phyloP scores from a whole-genome alignment of 805 yeast genomes.

The Lachancea waltii region DNA sequence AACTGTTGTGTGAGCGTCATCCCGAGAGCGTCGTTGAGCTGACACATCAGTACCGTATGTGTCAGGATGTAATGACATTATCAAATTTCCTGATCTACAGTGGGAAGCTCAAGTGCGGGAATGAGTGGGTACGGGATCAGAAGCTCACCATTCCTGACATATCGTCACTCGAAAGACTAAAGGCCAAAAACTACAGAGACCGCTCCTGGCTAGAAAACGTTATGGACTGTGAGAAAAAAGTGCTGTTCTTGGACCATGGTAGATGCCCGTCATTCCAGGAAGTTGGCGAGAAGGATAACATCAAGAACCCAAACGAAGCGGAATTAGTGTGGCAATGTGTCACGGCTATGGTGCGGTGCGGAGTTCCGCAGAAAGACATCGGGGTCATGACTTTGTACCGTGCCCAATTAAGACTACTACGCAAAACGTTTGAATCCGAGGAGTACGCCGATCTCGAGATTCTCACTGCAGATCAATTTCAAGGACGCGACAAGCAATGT shows the following conservation, averaged over 20 bases:
- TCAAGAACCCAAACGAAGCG: slow-evolving; percentile 71
- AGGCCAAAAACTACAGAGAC: neutral
- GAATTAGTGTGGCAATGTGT: slow-evolving; percentile 56
- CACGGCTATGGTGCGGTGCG: slow-evolving; percentile 49
- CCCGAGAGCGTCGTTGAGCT: slow-evolving; percentile 74
- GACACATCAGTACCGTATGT: slow-evolving; percentile 87
- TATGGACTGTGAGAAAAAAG: slow-evolving; percentile 50
- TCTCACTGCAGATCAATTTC: slow-evolving; percentile 91
- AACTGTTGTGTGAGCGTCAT: slow-evolving; percentile 59
- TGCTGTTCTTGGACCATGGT: slow-evolving; percentile 79
- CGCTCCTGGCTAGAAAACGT: slow-evolving; percentile 61
- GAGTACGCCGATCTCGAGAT: slow-evolving; percentile 51
- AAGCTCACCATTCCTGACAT: slow-evolving; percentile 43
- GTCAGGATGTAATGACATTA: slow-evolving; percentile 75
- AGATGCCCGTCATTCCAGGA: slow-evolving; percentile 45
- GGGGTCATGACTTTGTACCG: slow-evolving; percentile 90
- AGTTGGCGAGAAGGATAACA: slow-evolving; percentile 51
- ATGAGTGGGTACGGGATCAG: slow-evolving; percentile 53
- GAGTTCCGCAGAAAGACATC: slow-evolving; percentile 51
- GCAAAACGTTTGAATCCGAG: slow-evolving; percentile 20
- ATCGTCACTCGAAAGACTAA: slow-evolving; percentile 10
- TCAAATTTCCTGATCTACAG: slow-evolving; percentile 76
- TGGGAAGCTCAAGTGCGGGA: slow-evolving; percentile 73
- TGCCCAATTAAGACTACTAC: slow-evolving; percentile 60
- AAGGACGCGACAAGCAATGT: slow-evolving; percentile 93